These are phyloP conservation scores for Oryza officinalis DNA, from an alignment of 176 grass and related monocot genomes.

Conservation along the genomic window DNA sequence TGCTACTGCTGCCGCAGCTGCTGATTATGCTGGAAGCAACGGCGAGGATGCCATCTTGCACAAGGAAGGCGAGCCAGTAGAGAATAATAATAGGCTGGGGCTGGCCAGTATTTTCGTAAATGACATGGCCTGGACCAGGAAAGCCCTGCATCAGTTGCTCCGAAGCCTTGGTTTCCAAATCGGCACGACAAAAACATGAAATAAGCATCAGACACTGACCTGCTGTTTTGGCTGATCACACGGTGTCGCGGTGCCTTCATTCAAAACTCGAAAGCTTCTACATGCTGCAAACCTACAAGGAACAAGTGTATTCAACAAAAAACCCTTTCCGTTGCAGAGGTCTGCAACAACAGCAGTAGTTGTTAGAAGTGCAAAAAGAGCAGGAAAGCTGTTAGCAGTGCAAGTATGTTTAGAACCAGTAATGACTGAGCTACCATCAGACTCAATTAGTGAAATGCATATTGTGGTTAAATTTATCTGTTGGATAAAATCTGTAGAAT, in stretches of 20 bases:
- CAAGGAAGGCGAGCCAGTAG: constrained; percentile 1
- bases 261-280: background rate
- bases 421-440: background rate
- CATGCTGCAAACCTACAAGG: constrained; percentile 2
- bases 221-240: constrained; percentile 5
- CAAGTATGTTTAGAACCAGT: constrained; percentile 19
- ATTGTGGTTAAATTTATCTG: background rate
- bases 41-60: background rate
- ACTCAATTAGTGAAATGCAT: background rate
- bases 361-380: background rate
- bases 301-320: background rate
- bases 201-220: background rate
- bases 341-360: background rate
- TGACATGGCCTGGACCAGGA: constrained; percentile 53
- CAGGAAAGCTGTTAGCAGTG: background rate
- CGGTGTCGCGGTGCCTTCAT: background rate
- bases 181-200: constrained; percentile 45
- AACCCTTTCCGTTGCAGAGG: background rate
- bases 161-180: constrained; percentile 49
- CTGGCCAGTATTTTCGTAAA: constrained; percentile 35
- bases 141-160: constrained; percentile 51
- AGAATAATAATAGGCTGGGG: background rate
- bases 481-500: background rate
- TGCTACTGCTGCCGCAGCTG: background rate
- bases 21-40: constrained; percentile 13